Evolutionary conservation across 768 basidiomycete species (phyloP).

Genomic region (Serendipita indica): DNA sequence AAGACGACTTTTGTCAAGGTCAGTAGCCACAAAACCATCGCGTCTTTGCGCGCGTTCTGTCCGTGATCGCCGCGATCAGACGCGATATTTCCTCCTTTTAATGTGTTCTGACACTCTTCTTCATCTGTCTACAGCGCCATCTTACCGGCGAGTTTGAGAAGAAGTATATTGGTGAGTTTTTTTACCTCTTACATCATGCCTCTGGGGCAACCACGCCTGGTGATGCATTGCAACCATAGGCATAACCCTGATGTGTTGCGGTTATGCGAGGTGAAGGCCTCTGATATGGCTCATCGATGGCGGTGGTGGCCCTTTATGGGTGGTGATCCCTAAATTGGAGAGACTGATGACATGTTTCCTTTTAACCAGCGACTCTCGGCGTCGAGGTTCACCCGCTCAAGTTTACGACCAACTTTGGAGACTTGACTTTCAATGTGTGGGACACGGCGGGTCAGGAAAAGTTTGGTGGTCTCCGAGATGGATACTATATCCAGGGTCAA

Average conservation of each 20-base stretch:
- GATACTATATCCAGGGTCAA: conserved; percentile 94
- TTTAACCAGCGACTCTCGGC: conserved; percentile 77
- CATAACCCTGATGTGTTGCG: background rate
- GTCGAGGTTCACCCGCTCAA: conserved; percentile 95
- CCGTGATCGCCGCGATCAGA: background rate
- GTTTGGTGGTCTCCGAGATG: conserved; percentile 96
- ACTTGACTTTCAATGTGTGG: conserved; percentile 99
- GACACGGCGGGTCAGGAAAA: conserved; percentile 99
- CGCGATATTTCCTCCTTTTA: conserved; percentile 15
- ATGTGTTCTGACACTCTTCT: conserved; percentile 47
- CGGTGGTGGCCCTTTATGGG: background rate
- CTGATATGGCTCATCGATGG: conserved; percentile 1
- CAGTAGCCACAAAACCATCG: conserved; percentile 17
- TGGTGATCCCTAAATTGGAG: conserved; percentile 1
- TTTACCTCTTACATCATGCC: conserved; percentile 10
- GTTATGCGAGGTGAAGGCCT: background rate
- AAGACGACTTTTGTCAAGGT: conserved; percentile 99
- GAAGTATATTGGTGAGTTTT: conserved; percentile 84
- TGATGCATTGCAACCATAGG: background rate
- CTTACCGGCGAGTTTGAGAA: conserved; percentile 99
- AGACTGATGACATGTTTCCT: conserved; percentile 13
- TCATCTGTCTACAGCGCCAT: conserved; percentile 51
- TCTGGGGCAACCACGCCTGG: background rate
- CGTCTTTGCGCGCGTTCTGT: background rate
- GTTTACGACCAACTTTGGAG: conserved; percentile 98